These are phyloP conservation scores for Stagonosporopsis vannaccii DNA, from an alignment of 2,329 filamentous ascomycete species.

Conservation along the genomic window DNA sequence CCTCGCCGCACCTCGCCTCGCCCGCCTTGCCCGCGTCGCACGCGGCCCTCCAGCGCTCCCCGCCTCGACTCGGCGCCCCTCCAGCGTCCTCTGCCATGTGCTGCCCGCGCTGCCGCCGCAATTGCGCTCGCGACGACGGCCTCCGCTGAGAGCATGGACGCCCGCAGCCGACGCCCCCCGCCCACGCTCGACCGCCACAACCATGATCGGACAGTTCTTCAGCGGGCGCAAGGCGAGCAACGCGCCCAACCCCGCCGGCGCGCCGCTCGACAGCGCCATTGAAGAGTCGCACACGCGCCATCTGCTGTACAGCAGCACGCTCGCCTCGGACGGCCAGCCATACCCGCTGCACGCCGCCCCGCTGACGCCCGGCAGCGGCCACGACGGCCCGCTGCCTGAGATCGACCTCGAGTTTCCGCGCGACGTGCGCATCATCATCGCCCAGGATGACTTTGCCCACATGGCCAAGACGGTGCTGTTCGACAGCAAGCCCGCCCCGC, in stretches of 20 bases:
- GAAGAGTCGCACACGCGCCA: slow-evolving; percentile 52
- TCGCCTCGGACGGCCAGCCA: slow-evolving; percentile 47
- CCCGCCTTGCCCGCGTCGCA: not conserved
- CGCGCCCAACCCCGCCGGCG: slow-evolving; percentile 30
- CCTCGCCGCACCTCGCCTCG: slow-evolving; percentile 3
- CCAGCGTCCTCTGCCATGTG: slow-evolving; percentile 14
- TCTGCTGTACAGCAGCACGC: slow-evolving; percentile 50
- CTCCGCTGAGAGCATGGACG: slow-evolving; percentile 17
- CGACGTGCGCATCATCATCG: slow-evolving; percentile 54
- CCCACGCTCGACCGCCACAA: not conserved
- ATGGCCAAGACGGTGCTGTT: slow-evolving; percentile 50
- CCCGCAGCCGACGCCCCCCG: slow-evolving; percentile 2
- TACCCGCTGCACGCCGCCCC: slow-evolving; percentile 44
- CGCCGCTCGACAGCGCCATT: slow-evolving; percentile 45
- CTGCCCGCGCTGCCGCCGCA: slow-evolving; percentile 1
- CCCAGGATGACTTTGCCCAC: slow-evolving; percentile 50
- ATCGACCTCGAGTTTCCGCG: slow-evolving; percentile 52
- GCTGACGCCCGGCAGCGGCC: slow-evolving; percentile 39
- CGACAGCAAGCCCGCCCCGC: slow-evolving; percentile 50
- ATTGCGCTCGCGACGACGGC: not conserved
- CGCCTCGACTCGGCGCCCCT: no score
- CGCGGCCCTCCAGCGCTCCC: no score
- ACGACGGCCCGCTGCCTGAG: slow-evolving; percentile 49
- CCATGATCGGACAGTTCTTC: slow-evolving; percentile 52
- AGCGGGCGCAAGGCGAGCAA: slow-evolving; percentile 35